Evolutionary conservation across 2,329 filamentous ascomycete species (phyloP), one percentile per base, ranked within the genome.

Genomic region (Fusarium sarcochroum): DNA sequence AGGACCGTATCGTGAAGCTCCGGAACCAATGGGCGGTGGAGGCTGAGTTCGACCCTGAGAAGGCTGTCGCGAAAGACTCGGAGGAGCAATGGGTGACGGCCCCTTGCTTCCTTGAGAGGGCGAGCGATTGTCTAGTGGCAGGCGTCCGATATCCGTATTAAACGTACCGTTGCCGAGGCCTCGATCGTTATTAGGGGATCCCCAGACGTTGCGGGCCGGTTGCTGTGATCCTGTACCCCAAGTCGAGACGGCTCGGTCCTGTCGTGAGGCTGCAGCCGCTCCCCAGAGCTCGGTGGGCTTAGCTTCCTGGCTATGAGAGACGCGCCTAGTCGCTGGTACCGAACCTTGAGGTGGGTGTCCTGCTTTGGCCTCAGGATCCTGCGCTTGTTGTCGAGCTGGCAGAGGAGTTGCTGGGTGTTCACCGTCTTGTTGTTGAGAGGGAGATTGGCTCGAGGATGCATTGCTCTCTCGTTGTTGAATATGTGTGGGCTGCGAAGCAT

Each of bases 111-210:
- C 71, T 74, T 79, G 58, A 71, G 77, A 48, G 11, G 69, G 59
- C 13, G 83, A 77, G 21, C 65, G 51, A 52, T 82, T 80, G 14
- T 85, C 79, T 18, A 67, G 27, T 37, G 69, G 60, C 4, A 84
- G 76, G 44, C 83, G 82, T 27, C 84, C 85, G 51, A 91, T 83
- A 69, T 89, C 87, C 14, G 87, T 84, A 58, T 87, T 89, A 73
- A 94, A 94, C 1, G 91, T 93, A 42, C 92, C 92, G 76, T 94
- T 94, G 5, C 92, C 92, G 20, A 94, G 88, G 13, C 88, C 89
- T 54, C 89, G 86, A 69, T 92, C 89, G 71, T 87, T 90, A 55
- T 88, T 88, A n/a, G 89, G 90, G 42, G 91, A 88, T 18, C 89
- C 91, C 92, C 92, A 94, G 18, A 94, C 90, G 74, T 91, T 93